Conservation (phyloP, 257 asterid species). For the Galeopsis tetrahit region DNA sequence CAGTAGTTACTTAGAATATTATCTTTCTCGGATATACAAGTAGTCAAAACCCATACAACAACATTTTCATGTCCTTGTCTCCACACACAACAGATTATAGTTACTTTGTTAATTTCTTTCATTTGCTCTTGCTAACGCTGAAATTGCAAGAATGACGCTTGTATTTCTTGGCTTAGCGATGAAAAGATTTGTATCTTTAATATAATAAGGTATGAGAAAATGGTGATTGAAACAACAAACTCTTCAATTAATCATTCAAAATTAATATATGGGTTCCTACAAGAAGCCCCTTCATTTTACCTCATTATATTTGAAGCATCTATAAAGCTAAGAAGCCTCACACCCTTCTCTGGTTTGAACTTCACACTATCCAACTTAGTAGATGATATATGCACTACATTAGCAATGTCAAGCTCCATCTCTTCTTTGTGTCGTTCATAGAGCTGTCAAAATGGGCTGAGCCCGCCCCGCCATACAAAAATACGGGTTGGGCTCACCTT, state of each 20-base stretch:
- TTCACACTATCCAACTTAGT: constrained; percentile 91
- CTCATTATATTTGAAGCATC: constrained; percentile 84
- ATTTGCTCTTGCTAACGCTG: too few relatives aligned
- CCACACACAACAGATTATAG: constrained; percentile 94
- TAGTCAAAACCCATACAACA: constrained; percentile 83
- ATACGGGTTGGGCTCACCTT: too few relatives aligned
- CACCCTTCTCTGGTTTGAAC: constrained; percentile 93
- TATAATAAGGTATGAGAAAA: constrained; percentile 74
- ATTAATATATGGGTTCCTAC: constrained; percentile 19
- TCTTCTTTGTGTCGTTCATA: too few relatives aligned
- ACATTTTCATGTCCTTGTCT: constrained; percentile 93
- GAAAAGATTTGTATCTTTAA: constrained; percentile 90
- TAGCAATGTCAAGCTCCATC: too few relatives aligned
- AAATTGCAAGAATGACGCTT: constrained; percentile 66
- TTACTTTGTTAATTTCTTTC: too few relatives aligned
- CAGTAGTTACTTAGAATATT: constrained; percentile 55
- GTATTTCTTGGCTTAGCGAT: constrained; percentile 85
- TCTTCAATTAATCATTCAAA: constrained; percentile 18
- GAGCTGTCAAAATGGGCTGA: too few relatives aligned
- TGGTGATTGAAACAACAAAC: constrained; percentile 33
- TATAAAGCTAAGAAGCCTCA: constrained; percentile 88
- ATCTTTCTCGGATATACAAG: constrained; percentile 68
- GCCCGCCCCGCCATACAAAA: too few relatives aligned
- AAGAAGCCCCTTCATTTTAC: constrained; percentile 45
- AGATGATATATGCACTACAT: too few relatives aligned